Conservation (phyloP, 2,329 filamentous ascomycete species). For the Fusarium illudens region DNA sequence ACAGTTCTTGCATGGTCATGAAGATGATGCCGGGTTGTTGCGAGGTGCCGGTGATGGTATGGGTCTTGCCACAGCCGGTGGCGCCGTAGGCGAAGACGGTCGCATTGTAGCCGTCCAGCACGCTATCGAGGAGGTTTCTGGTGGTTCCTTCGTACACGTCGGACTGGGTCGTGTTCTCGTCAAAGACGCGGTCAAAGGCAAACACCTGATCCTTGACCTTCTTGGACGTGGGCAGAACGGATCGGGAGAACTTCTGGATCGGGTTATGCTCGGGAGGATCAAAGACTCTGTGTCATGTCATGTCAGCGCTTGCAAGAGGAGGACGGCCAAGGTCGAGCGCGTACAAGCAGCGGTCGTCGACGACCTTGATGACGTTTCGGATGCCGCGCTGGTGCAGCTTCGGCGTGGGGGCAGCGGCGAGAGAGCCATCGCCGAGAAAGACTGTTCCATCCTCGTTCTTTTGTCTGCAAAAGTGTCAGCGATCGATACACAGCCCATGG, state of each 20-base stretch:
- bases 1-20: conserved; percentile 97
- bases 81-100: conserved; percentile 99
- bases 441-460: conserved; percentile 83
- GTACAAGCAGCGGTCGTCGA: conserved; percentile 95
- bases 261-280: conserved; percentile 96
- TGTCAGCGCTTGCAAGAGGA: conserved; percentile 28
- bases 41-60: conserved; percentile 92
- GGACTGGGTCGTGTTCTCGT: conserved; percentile 89
- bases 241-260: conserved; percentile 85
- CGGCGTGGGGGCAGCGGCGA: conserved; percentile 85
- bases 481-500: not conserved
- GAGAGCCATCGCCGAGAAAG: conserved; percentile 95
- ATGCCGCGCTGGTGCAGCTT: conserved; percentile 88
- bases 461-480: conserved; percentile 53
- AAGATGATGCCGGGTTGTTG: conserved; percentile 98
- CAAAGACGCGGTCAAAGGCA: conserved; percentile 95
- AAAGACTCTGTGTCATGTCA: conserved; percentile 73
- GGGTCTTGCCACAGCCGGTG: conserved; percentile 97
- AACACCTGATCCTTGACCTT: conserved; percentile 98
- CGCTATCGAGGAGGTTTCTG: conserved; percentile 87
- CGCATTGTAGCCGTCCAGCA: conserved; percentile 97
- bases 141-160: conserved; percentile 97
- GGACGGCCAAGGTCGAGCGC: conserved; percentile 47
- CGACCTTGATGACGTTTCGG: conserved; percentile 90
- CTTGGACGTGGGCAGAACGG: conserved; percentile 83